Conservation (phyloP, 768 basidiomycete species). For the Flagelloscypha sp. region DNA sequence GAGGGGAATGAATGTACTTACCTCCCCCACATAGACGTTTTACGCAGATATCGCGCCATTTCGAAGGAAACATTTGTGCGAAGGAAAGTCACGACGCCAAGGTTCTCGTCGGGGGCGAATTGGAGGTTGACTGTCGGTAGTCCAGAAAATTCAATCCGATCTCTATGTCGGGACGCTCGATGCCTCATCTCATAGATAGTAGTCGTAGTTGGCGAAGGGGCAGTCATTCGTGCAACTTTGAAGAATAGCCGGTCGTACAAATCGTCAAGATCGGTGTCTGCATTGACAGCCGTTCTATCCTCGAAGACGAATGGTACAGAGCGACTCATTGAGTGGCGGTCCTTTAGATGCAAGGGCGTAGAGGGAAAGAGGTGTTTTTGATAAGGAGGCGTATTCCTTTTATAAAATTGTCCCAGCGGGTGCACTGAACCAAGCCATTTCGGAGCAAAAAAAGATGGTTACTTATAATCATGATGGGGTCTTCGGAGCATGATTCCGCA, state of each 20-base stretch:
- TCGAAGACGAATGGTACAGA: constrained; percentile 52
- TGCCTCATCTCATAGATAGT: constrained; percentile 61
- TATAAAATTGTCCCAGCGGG: too few relatives aligned
- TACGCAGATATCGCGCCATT: constrained; percentile 59
- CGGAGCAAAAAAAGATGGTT: too few relatives aligned
- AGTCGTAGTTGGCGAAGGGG: constrained; percentile 31
- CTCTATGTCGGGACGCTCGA: constrained; percentile 53
- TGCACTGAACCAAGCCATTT: too few relatives aligned
- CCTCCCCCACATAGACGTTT: constrained; percentile 59
- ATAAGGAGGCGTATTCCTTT: too few relatives aligned
- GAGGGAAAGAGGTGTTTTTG: too few relatives aligned
- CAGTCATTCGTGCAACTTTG: constrained; percentile 47
- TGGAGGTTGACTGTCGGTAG: constrained; percentile 52
- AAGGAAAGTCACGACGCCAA: constrained; percentile 52
- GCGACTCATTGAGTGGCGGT: constrained; percentile 7
- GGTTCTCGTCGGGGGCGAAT: constrained; percentile 46
- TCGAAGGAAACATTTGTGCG: constrained; percentile 34
- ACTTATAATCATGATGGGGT: too few relatives aligned
- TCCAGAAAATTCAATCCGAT: constrained; percentile 42
- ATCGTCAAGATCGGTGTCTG: constrained; percentile 63
- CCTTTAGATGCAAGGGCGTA: too few relatives aligned
- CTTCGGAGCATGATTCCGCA: too few relatives aligned
- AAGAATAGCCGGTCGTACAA: constrained; percentile 72
- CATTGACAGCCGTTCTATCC: constrained; percentile 53
- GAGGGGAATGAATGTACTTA: constrained; percentile 24